These are phyloP conservation scores for Vairimorpha necatrix DNA, from an alignment of 371 early-diverging fungal genomes.

Conservation along the genomic window DNA sequence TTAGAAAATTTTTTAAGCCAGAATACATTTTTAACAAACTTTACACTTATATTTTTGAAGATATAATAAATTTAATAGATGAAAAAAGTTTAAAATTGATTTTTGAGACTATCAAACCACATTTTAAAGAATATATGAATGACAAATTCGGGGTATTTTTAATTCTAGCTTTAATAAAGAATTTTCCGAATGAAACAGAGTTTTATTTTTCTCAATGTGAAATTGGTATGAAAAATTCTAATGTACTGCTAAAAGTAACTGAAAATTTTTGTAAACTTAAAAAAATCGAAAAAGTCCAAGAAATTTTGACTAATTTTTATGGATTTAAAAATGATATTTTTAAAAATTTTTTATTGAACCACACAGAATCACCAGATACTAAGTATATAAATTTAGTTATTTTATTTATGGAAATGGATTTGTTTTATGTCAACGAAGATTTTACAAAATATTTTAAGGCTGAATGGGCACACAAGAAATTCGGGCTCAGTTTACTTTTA, in stretches of 20 bases:
- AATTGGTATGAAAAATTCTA: conserved; percentile 37
- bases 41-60: conserved; percentile 55
- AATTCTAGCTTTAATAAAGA: conserved; percentile 44
- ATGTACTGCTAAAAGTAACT: conserved; percentile 29
- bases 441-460: conserved; percentile 10
- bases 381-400: conserved; percentile 29
- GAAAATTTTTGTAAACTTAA: conserved; percentile 8
- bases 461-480: conserved; percentile 26
- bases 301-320: conserved; percentile 20
- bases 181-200: conserved; percentile 18
- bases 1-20: conserved; percentile 11
- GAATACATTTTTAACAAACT: conserved; percentile 22
- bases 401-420: conserved; percentile 20
- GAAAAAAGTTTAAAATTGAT: conserved; percentile 33
- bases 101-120: conserved; percentile 37
- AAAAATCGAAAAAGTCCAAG: conserved; percentile 8
- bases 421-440: conserved; percentile 18
- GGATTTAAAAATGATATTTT: conserved; percentile 11
- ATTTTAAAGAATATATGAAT: conserved; percentile 34
- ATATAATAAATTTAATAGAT: conserved; percentile 30
- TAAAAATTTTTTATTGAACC: conserved; percentile 3
- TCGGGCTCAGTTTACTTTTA: conserved; percentile 12
- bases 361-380: conserved; percentile 21
- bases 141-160: conserved; percentile 52
- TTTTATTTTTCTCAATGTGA: background rate